Evolutionary conservation across 2,329 filamentous ascomycete species (phyloP), one percentile per base, ranked within the genome.

Genomic region (Emergomyces orientalis): DNA sequence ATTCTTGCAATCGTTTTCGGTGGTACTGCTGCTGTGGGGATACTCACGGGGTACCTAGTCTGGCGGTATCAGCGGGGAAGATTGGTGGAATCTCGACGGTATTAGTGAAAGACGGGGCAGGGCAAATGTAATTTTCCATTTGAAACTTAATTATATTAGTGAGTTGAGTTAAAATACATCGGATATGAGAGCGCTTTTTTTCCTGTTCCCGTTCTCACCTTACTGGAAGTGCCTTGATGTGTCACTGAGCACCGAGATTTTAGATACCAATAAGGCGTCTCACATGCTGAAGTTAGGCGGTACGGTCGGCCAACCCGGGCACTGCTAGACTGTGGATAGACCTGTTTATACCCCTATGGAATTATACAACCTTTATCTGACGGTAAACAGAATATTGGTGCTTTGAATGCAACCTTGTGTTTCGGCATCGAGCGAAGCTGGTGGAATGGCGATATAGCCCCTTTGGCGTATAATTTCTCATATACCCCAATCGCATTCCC

Each of bases 1-100:
- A 60, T 60, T 60, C 58, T 60, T 27, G 58, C 43, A 3, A 52
- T 60, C 8, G n/a, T 60, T 37, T 60, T 60, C 47, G 58, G 58
- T 7, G 58, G 58, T 19, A 60, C 47, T 9, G 32, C 47, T 25
- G 58, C 32, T 9, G 3, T 60, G 14, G 58, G 58, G 3, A 60
- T 60, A 9, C 4, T 39, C 45, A 60, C 34, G 17, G 58, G 58
- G 11, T 49, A 25, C 32, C 1, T 52, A 17, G 58, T 52, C 8
- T 60, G 58, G 58, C 45, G 58, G 32, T 32, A 49, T 14, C 58
- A 60, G 32, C 41, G 27, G 6, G 30, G 45, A 7, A 52, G 45
- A 37, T 45, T 58, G 55, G 37, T 59, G 25, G 39, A 9, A 13
- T 30, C 56, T 25, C 39, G 41, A 22, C 39, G 39, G 19, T 59